A percentile compares a stretch with the other conserved stretches of the same genome.
Conservation (phyloP, 2,329 filamentous ascomycete genomes). For the Aureobasidium sp. region DNA sequence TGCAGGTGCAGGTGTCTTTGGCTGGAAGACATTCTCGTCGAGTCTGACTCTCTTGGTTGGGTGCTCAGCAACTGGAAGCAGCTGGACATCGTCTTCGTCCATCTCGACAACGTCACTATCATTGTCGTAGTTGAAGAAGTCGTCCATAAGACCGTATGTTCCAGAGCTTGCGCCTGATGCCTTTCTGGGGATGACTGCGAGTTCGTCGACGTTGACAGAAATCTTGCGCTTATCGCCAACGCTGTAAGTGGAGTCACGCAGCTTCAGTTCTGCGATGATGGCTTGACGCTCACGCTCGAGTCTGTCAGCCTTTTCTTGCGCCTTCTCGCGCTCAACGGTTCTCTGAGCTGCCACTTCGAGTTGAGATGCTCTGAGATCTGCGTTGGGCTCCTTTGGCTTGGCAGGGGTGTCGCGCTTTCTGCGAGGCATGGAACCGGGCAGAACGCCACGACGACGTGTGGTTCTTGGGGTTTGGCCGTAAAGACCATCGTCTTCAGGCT, state of each 20-base stretch:
- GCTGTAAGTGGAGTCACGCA: neutral
- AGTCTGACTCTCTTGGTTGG: conserved; percentile 15
- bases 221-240: conserved; percentile 16
- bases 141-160: conserved; percentile 15
- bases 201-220: conserved; percentile 16
- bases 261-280: neutral
- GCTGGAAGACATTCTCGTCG: conserved; percentile 17
- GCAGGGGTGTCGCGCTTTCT: neutral
- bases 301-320: conserved; percentile 9
- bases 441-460: neutral
- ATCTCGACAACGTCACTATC: conserved; percentile 9
- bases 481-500: neutral
- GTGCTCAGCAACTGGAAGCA: conserved; percentile 1
- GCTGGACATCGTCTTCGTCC: conserved; percentile 14
- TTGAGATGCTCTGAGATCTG: conserved; percentile 7
- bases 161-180: conserved; percentile 14
- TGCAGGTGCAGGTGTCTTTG: conserved; percentile 2
- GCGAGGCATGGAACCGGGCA: neutral
- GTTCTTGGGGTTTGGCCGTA: neutral
- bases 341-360: neutral
- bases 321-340: conserved; percentile 5
- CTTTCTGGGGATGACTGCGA: conserved; percentile 16
- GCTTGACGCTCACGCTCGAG: conserved; percentile 6
- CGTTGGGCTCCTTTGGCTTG: conserved; percentile 12
- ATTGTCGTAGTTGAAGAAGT: conserved; percentile 16